Evolutionary conservation across 1,284 basidiomycete genomes (phyloP).

Genomic region (Ceratobasidium sp.): DNA sequence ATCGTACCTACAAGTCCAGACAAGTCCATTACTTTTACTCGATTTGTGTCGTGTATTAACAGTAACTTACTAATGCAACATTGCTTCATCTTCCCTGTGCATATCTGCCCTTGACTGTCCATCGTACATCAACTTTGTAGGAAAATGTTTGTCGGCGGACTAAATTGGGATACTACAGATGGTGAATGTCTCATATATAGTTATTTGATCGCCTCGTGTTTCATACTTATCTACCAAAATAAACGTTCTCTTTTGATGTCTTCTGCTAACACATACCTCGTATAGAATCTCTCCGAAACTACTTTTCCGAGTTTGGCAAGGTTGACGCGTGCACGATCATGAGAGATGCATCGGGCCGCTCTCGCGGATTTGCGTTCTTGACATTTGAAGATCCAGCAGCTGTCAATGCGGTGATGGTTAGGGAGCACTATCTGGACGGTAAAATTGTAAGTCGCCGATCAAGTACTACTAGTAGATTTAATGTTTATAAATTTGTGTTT

Average conservation of each 20-base stretch:
- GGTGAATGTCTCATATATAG: conserved; percentile 62
- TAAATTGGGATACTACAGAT: conserved; percentile 98
- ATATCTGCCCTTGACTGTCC: conserved; percentile 53
- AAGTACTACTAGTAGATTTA: neutral
- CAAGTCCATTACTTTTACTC: conserved; percentile 78
- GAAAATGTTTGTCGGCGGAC: conserved; percentile 97
- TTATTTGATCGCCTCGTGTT: conserved; percentile 30
- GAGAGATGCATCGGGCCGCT: conserved; percentile 91
- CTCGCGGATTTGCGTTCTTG: conserved; percentile 93
- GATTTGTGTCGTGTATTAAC: conserved; percentile 70
- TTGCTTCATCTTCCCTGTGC: conserved; percentile 44
- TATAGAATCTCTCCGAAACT: conserved; percentile 83
- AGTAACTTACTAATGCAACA: conserved; percentile 77
- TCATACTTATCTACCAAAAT: conserved; percentile 35
- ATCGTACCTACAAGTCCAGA: conserved; percentile 60
- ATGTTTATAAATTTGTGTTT: conserved; percentile 36
- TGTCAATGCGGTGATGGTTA: conserved; percentile 90
- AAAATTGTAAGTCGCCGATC: conserved; percentile 78
- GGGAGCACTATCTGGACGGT: conserved; percentile 91
- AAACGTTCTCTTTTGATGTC: conserved; percentile 19
- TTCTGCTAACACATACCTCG: conserved; percentile 19
- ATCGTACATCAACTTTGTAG: conserved; percentile 66
- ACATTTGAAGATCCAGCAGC: conserved; percentile 90
- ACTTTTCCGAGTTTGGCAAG: conserved; percentile 91
- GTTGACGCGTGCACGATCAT: conserved; percentile 95